phyloP scores from a whole-genome alignment of 208 protist genomes.

The Leptomonas pyrrhocoris region DNA sequence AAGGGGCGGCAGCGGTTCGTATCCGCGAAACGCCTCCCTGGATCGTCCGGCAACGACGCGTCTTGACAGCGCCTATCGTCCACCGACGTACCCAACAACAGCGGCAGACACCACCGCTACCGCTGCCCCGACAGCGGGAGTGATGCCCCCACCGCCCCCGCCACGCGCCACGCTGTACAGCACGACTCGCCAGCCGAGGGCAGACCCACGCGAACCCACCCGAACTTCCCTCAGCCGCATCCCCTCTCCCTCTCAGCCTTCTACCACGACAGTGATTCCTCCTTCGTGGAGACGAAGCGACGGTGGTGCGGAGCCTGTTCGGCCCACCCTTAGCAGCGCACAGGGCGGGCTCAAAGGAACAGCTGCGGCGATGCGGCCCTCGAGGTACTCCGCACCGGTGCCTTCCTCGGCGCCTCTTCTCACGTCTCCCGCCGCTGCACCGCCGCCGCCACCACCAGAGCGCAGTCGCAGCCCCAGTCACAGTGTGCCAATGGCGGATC shows the following conservation, averaged over 20 bases:
- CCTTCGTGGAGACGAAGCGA: slow-evolving; percentile 1
- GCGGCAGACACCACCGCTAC: background rate
- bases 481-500: slow-evolving; percentile 15
- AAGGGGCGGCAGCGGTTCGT: background rate
- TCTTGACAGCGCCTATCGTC: slow-evolving; percentile 22
- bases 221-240: background rate
- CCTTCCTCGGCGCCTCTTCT: background rate
- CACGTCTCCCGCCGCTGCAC: background rate
- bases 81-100: slow-evolving; percentile 9
- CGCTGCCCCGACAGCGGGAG: background rate
- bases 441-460: slow-evolving; percentile 17
- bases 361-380: background rate
- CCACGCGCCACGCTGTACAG: slow-evolving; percentile 27
- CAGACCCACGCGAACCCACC: background rate
- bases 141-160: slow-evolving; percentile 12
- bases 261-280: background rate
- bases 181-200: slow-evolving; percentile 5
- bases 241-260: background rate
- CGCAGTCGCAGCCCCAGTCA: slow-evolving; percentile 23
- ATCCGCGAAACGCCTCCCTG: slow-evolving; percentile 11
- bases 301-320: background rate
- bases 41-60: slow-evolving; percentile 17
- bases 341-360: background rate
- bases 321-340: background rate
- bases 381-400: background rate